Evolutionary conservation across 2,329 filamentous ascomycete species (phyloP).

Genomic region (Botryotinia convoluta): DNA sequence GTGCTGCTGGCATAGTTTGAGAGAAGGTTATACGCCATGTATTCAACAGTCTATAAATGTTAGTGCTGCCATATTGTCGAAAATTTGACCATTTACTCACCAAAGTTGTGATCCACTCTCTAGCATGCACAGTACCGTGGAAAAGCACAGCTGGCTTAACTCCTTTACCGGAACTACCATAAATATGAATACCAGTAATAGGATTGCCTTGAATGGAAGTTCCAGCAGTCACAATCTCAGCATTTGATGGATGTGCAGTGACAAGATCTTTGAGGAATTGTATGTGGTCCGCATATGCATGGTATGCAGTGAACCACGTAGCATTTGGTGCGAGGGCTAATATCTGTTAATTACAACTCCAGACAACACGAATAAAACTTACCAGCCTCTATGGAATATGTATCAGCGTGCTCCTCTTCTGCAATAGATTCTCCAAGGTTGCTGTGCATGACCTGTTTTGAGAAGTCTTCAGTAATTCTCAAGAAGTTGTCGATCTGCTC

Average conservation of each 20-base stretch:
- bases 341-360: constrained; percentile 20
- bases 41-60: constrained; percentile 45
- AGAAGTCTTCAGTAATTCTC: constrained; percentile 37
- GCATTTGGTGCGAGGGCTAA: constrained; percentile 34
- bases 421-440: constrained; percentile 45
- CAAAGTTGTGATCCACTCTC: constrained; percentile 59
- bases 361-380: constrained; percentile 20
- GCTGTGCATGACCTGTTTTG: constrained; percentile 42
- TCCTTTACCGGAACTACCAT: constrained; percentile 45
- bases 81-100: not conserved
- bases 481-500: constrained; percentile 42
- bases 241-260: constrained; percentile 45
- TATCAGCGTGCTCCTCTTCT: constrained; percentile 36
- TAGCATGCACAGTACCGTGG: constrained; percentile 57
- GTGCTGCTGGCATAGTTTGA: constrained; percentile 44
- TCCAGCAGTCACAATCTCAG: constrained; percentile 50
- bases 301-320: constrained; percentile 54
- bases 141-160: constrained; percentile 53
- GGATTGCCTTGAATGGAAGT: constrained; percentile 46
- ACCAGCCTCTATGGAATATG: constrained; percentile 10
- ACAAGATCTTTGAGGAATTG: constrained; percentile 48
- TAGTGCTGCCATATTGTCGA: not conserved
- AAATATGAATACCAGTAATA: constrained; percentile 52
- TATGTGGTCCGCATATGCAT: constrained; percentile 52
- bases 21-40: constrained; percentile 50